Evolutionary conservation across 225 moss, liverwort and hornwort species (phyloP), one percentile per base, ranked within the genome.

Genomic region (Lunularia cruciata): DNA sequence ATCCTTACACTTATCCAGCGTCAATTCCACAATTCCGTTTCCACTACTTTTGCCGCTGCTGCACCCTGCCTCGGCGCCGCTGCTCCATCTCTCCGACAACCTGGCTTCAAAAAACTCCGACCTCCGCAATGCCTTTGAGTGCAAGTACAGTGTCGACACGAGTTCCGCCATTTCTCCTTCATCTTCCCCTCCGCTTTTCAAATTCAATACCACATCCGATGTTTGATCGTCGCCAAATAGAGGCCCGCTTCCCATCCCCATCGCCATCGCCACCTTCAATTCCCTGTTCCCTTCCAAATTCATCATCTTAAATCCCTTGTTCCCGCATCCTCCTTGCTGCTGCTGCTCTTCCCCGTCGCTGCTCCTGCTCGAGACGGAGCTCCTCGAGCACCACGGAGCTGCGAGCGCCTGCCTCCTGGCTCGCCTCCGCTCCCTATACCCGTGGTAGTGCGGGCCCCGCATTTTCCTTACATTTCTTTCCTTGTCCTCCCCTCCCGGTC

Each of bases 61-160:
- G 12, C 73, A 73, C 20, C 74, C 71, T 0, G 74, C 47, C 66
- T 73, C 77, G 0, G 65, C 67, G 4, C 67, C 57, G 2, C 64
- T 46, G 15, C 86, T 79, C 98, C 98, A 98, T 31, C 98, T 79
- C 12, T 89, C 85, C 11, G 89, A 91, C 12, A 98, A 72, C 16
- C 91, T 78, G 2, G 93, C 90, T 28, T 93, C 98, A 75, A 98
- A 98, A 79, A 93, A 98, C 47, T 98, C 98, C 5, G 91, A 91
- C 23, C 78, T 75, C n/a, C 77, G 65, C 16, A 98, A 64, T 0
- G 93, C 92, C 2, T 43, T 83, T 4, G 98, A 98, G 61, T 98
- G 98, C 77, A 98, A 18, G 54, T 88, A 59, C 37, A 98, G 66
- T 0, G 89, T 86, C 0, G 86, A 77, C 0, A 76, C 53, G 9